Base-by-base conservation (phyloP, 345 rosid species). In the Linum tenue region DNA sequence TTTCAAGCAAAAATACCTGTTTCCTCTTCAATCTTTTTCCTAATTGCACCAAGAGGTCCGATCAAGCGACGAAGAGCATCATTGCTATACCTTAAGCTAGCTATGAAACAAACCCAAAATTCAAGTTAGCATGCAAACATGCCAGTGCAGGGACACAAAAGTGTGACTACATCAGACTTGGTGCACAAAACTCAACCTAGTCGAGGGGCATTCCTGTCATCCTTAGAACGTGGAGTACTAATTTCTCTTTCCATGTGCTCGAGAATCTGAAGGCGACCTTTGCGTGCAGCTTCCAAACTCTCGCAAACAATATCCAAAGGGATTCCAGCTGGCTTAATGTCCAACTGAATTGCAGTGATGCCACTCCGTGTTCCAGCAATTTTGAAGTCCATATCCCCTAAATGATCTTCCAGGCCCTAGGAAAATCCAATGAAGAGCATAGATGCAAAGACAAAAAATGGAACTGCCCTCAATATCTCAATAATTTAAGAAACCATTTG, bases 381-480 rank as follows among this genome's bases (percentile, higher is more conserved):
- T 81, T 94, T 94, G 79, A 94, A 94, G 74, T 94, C 99, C 97
- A 94, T 94, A 72, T 94, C 99, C 66, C 99, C 99, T 11, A 90
- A 72, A 81, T 94, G 99, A 81, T 94, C 99, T 85, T 94, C 99
- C 61, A 94, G 76, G 60, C 99, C 99, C 97, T 94, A 70, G 11
- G 42, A 15, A 48, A 48, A 75, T 59, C 60, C 55, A 62, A 39
- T 41, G 67, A 63, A 51, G 31, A 60, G 37, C 31, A 8, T 10
- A 38, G n/a, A 60, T 60, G 56, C 55, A 5, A 22, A 22, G 31
- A 36, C 22, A 7, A 35, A 6, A 35, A 14, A 22, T 22, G 22
- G 5, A 38, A 16, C 36, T 12, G 39, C 42, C 53, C n/a, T 39
- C 50, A 48, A 59, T 56, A 42, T 22, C 42, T 53, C 3, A 64